Evolutionary conservation across 805 yeast genomes (phyloP), one percentile per base, ranked within the genome.

Genomic region (Wickerhamiella musiphila): DNA sequence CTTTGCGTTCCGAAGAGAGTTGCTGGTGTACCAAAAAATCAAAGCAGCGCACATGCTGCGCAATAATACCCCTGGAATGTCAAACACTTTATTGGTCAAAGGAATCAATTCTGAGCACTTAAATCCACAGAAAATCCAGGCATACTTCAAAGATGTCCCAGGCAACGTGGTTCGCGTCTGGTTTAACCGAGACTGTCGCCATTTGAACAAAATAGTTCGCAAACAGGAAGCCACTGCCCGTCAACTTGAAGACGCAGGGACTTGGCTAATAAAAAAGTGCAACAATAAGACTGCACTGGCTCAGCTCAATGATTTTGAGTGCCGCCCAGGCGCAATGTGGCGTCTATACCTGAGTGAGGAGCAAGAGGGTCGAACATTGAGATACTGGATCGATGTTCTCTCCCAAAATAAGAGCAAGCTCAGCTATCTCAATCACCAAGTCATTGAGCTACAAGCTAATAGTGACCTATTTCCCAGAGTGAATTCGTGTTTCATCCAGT

Each of bases 51-150:
- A 57, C 35, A 44, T 68, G 29, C 48, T 39, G 53, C 43, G 29
- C 4, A 40, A 43, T 14, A 32, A 30, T 18, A 23, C 39, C 7
- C 41, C 39, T 6, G 32, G 40, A 7, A 22, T 43, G 8, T 32
- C 48, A 26, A 57, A 52, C 47, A 78, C 93, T 2, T 55, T 84
- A 35, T 61, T 83, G 32, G 57, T 84, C 38, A 72, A 81, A 15
- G 78, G 78, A 39, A 56, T 82, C 28, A 72, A 78, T 4, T 58
- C 63, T 4, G 57, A 52, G 1, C 53, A 59, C 27, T 54, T 61
- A 25, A 58, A 61, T 24, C 81, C 69, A 35, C 59, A 59, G 13
- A 60, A 57, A 12, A 49, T 84, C 35, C 62, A 65, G 41, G 50
- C 52, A n/a, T 57, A 66, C 21, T 82, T 78, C 58, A 42, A 51